Evolutionary conservation across 2,329 filamentous ascomycete genomes (phyloP).

Genomic region (Sordariomycetes sp.): DNA sequence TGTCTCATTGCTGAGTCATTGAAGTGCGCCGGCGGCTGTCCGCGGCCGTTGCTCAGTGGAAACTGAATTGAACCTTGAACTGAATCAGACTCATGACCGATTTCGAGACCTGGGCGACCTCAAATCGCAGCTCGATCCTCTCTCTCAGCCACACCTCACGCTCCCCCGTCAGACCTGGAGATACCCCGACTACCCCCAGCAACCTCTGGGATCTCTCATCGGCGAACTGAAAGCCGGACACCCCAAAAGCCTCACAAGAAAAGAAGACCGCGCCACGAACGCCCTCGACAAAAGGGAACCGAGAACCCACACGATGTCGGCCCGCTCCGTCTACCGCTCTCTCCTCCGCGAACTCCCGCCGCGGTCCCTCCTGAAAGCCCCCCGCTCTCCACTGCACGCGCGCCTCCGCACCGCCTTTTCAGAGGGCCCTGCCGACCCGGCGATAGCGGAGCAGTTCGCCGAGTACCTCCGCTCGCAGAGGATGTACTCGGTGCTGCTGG

Average conservation of each 20-base stretch:
- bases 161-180: too few species aligned
- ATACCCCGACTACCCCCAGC: too few species aligned
- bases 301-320: slow-evolving; percentile 5
- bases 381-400: slow-evolving; percentile 58
- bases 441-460: slow-evolving; percentile 64
- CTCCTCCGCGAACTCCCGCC: slow-evolving; percentile 83
- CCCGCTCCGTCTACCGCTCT: slow-evolving; percentile 76
- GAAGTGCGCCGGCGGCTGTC: too few species aligned
- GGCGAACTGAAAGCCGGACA: too few species aligned
- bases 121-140: background rate
- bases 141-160: background rate
- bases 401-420: slow-evolving; percentile 56
- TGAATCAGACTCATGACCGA: background rate
- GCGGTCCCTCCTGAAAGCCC: slow-evolving; percentile 41
- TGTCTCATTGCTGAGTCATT: too few species aligned
- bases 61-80: background rate
- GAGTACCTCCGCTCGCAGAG: slow-evolving; percentile 80
- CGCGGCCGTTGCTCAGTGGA: too few species aligned
- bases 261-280: background rate
- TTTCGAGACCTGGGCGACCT: background rate
- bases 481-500: slow-evolving; percentile 68
- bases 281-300: background rate
- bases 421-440: slow-evolving; percentile 4
- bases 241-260: background rate
- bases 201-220: too few species aligned